Evolutionary conservation across 306 rosid species (phyloP), one percentile per base, ranked within the genome.

Genomic region (Rubus parviflorus): DNA sequence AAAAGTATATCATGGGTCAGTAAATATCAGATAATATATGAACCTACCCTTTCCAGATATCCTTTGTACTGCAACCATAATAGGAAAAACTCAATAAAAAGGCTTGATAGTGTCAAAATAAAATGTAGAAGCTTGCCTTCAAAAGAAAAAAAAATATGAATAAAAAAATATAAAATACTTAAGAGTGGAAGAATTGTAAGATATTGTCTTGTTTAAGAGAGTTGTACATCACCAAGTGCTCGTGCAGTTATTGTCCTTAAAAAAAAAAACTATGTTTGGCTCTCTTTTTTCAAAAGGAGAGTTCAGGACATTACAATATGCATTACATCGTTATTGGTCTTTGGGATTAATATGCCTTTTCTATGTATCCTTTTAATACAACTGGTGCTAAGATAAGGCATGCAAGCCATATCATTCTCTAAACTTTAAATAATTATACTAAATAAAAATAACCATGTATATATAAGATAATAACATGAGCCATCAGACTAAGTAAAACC

Each of bases 51-150:
- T 11, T 23, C 30, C 58, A 22, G 11, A 30, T 41, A 62, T 58
- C 42, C 72, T 76, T 19, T 77, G 35, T 67, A 22, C 40, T 75
- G 51, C 51, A n/a, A 42, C 35, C 8, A 4, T 23, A n/a, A 38
- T 25, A 23, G 41, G 51, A 11, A 30, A 68, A n/a, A n/a, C n/a
- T n/a, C n/a, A n/a, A 23, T 48, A 7, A 8, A 8, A 61, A 25
- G 25, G 47, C 56, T 58, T 58, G 35, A 25, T 41, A 17, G 20
- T 72, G 37, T 72, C 37, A 69, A 46, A 7, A 15, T 56, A 46
- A 46, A 68, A 43, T 35, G 17, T 69, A 41, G 7, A 43, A 47
- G 49, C 68, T 11, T 77, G 30, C 45, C 30, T 52, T 77, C 66
- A 3, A 42, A 67, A 22, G 22, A 16, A 54, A 47, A 22, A 61